A percentile compares a stretch with the other conserved stretches of the same genome.
Evolutionary conservation across 2,329 filamentous ascomycete genomes (phyloP).

Genomic region (Monosporascus ibericus): DNA sequence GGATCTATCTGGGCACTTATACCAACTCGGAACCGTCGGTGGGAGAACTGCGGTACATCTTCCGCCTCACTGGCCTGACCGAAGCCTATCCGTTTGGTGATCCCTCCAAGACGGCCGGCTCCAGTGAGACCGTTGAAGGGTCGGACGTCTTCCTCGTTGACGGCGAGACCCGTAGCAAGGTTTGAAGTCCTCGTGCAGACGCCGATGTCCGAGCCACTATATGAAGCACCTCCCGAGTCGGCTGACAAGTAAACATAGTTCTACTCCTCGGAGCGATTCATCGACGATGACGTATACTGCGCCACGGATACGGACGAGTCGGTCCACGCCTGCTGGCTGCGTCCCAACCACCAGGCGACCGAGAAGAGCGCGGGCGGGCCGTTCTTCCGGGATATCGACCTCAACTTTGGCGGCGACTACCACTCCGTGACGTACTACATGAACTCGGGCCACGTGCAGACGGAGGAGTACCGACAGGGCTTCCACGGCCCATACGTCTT

Average conservation of each 20-base stretch:
- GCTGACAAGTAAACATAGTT: constrained; percentile 29
- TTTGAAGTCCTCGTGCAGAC: neutral
- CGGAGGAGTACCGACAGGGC: constrained; percentile 49
- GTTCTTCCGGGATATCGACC: constrained; percentile 50
- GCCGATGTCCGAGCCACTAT: no score
- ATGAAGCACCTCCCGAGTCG: neutral
- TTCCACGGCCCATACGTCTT: constrained; percentile 55
- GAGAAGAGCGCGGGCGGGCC: constrained; percentile 53
- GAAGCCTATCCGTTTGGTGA: constrained; percentile 34
- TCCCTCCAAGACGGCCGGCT: constrained; percentile 41
- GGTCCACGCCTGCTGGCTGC: constrained; percentile 23
- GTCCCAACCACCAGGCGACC: constrained; percentile 38
- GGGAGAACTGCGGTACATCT: constrained; percentile 48
- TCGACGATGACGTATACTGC: constrained; percentile 54
- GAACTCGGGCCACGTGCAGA: constrained; percentile 52
- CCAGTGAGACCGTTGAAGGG: constrained; percentile 39
- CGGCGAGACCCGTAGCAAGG: constrained; percentile 51
- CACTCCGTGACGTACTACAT: constrained; percentile 54
- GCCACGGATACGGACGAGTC: constrained; percentile 24
- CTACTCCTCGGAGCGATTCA: constrained; percentile 55
- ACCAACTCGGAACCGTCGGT: constrained; percentile 39
- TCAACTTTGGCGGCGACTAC: constrained; percentile 45
- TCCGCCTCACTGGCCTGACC: constrained; percentile 26
- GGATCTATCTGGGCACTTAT: constrained; percentile 46
- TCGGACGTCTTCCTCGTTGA: constrained; percentile 41